Base-by-base conservation (phyloP, 352 stramenopile species). In the Phytophthora europaea region DNA sequence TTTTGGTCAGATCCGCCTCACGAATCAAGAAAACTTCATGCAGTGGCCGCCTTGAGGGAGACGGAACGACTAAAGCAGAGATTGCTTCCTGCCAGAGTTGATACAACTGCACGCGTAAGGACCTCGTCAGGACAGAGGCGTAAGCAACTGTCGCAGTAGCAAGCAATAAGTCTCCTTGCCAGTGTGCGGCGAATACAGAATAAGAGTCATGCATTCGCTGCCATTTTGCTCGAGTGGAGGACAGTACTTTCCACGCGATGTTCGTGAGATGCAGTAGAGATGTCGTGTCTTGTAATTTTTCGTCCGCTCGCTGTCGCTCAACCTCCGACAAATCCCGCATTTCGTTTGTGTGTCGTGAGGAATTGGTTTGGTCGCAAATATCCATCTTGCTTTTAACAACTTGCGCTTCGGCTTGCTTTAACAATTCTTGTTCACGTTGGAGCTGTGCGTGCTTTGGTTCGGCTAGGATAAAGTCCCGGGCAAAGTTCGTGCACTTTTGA, bases 141-240 rank as follows among this genome's bases (percentile, higher is more conserved):
- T 95, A 95, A 0, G 70, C 75, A 10, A 91, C 61, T 0, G 74
- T 61, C 0, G 84, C 84, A 23, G 88, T 93, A 3, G 76, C 80
- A 6, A 95, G 57, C n/a, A 94, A 73, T 23, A 94, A 65, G 18
- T 95, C 86, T 3, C 82, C 88, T 58, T 84, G 78, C 65, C 79
- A 84, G 23, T 91, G 69, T 0, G 70, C 64, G 0, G 65, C 65
- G 55, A 89, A 84, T 55, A 84, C 65, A 0, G 65, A 78, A 63
- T 83, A 90, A 12, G 74, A 68, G 6, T 91, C 77, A 53, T 85
- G 79, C 28, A 33, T 43, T 3, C 69, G 33, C 22, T 78, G 51
- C 85, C 87, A 94, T 12, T 76, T 81, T 4, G 66, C 48, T 3
- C 85, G 81, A 13, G 78, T 88, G 0, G 75, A 82, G 43, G 73